Evolutionary conservation across 2,329 filamentous ascomycete genomes (phyloP).

Genomic region (Ophiocordyceps unilateralis): DNA sequence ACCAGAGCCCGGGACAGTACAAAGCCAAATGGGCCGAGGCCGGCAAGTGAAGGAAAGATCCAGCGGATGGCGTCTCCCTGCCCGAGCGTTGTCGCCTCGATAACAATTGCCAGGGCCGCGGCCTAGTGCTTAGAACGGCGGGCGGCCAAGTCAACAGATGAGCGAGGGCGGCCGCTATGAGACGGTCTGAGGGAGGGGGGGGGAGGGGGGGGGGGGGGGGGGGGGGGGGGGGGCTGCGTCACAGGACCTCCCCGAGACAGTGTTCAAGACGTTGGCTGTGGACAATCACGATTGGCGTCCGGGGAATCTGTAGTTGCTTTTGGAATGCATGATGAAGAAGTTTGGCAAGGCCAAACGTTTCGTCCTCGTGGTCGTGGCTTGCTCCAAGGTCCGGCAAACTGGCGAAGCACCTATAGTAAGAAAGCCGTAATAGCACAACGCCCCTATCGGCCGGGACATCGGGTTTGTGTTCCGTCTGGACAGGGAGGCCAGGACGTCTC

Average conservation of each 20-base stretch:
- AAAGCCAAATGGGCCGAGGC: slow-evolving; percentile 36
- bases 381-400: too few relatives aligned
- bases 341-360: background rate
- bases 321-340: background rate
- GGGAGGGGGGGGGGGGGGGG: background rate
- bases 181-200: background rate
- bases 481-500: background rate
- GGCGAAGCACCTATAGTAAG: too few relatives aligned
- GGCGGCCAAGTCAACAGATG: background rate
- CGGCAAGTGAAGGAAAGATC: slow-evolving; percentile 4
- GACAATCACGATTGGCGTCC: background rate
- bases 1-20: slow-evolving; percentile 77
- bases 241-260: background rate
- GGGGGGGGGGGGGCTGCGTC: background rate
- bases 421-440: too few relatives aligned
- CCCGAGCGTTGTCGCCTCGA: background rate
- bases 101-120: background rate
- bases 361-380: background rate
- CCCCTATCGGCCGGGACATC: too few relatives aligned
- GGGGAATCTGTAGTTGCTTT: background rate
- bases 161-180: background rate
- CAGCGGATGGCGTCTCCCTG: background rate
- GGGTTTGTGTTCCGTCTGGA: background rate
- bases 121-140: background rate
- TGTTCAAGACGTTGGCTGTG: background rate